Evolutionary conservation across 495 filamentous ascomycete species (phyloP).

Genomic region (Penicillium macrosclerotiorum): DNA sequence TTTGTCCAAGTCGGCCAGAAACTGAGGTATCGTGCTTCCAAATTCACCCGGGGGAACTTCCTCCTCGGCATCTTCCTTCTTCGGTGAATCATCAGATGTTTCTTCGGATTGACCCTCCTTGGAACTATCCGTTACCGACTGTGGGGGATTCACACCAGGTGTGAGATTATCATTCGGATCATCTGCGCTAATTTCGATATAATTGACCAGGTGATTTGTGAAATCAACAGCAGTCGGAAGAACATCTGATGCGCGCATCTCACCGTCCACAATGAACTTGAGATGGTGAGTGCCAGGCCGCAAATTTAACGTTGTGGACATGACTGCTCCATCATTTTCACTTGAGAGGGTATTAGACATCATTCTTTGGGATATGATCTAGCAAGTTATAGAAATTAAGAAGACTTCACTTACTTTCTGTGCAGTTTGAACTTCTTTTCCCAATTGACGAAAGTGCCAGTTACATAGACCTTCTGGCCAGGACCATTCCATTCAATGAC

Average conservation of each 20-base stretch:
- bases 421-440: constrained; percentile 84
- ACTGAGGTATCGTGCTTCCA: constrained; percentile 69
- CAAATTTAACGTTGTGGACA: constrained; percentile 74
- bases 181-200: constrained; percentile 87
- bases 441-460: constrained; percentile 95
- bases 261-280: constrained; percentile 90
- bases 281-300: constrained; percentile 93
- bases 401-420: constrained; percentile 59
- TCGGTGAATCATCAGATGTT: constrained; percentile 40
- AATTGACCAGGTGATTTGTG: constrained; percentile 95
- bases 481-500: constrained; percentile 75
- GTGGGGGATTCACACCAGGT: constrained; percentile 44
- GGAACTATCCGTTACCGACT: constrained; percentile 40
- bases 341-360: constrained; percentile 19
- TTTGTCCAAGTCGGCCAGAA: constrained; percentile 80
- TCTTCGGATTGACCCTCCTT: constrained; percentile 33
- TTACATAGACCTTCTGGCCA: constrained; percentile 89
- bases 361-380: neutral
- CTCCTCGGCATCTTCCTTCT: constrained; percentile 46
- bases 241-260: constrained; percentile 82
- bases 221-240: constrained; percentile 95
- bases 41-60: constrained; percentile 49
- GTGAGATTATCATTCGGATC: constrained; percentile 47
- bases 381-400: neutral
- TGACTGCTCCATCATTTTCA: constrained; percentile 48